phyloP scores from a whole-genome alignment of 2,329 filamentous ascomycete genomes.

The Cordyceps fumosorosea region DNA sequence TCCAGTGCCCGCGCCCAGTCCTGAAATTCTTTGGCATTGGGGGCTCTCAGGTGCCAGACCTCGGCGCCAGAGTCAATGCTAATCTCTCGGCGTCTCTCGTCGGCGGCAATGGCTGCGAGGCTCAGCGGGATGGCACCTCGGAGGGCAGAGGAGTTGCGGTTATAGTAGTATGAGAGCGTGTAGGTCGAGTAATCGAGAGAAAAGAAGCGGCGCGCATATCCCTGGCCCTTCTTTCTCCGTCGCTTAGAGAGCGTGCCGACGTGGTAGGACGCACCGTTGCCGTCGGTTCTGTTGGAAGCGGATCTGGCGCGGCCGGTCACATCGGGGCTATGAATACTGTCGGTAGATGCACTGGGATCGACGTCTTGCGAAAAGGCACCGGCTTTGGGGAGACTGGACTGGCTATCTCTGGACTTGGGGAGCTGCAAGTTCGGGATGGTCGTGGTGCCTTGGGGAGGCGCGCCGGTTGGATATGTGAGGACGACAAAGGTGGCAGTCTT shows the following conservation, averaged over 20 bases:
- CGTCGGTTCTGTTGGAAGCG: conserved; percentile 47
- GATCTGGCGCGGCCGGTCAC: conserved; percentile 39
- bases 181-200: conserved; percentile 91
- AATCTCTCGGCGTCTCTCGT: conserved; percentile 83
- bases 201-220: conserved; percentile 89
- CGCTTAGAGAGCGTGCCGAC: conserved; percentile 84
- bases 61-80: conserved; percentile 96
- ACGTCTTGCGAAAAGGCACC: conserved; percentile 39
- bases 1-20: conserved; percentile 85
- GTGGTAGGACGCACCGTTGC: conserved; percentile 44
- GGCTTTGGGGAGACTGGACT: conserved; percentile 45
- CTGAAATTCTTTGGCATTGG: conserved; percentile 75
- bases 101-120: conserved; percentile 82
- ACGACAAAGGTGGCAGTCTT: conserved; percentile 95
- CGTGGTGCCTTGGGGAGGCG: conserved; percentile 67
- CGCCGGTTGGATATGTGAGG: conserved; percentile 82
- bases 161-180: conserved; percentile 94
- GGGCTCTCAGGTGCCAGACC: conserved; percentile 87
- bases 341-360: conserved; percentile 47
- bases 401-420: conserved; percentile 33
- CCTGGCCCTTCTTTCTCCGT: conserved; percentile 86
- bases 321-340: conserved; percentile 52
- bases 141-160: conserved; percentile 84
- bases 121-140: conserved; percentile 89
- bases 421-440: conserved; percentile 56